Evolutionary conservation across 495 filamentous ascomycete species (phyloP).

Genomic region (Daldinia decipiens): DNA sequence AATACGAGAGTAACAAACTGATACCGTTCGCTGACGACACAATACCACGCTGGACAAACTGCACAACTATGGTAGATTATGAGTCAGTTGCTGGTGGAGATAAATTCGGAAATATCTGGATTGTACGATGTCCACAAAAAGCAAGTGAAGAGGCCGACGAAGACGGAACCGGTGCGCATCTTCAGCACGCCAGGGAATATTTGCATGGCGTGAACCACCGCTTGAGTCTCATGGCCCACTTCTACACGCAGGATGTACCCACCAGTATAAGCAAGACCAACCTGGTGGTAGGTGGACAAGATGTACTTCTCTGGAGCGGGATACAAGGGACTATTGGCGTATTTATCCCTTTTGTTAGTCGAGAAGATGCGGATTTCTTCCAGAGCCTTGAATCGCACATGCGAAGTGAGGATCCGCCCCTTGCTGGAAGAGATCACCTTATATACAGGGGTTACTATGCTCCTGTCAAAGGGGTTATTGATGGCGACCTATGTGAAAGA

Average conservation of each 20-base stretch:
- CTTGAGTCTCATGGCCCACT: constrained; percentile 83
- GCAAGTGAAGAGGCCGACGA: constrained; percentile 90
- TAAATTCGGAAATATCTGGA: constrained; percentile 97
- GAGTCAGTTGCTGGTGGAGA: constrained; percentile 95
- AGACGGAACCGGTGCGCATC: constrained; percentile 87
- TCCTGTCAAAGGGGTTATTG: constrained; percentile 96
- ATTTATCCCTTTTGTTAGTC: constrained; percentile 85
- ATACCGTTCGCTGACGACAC: constrained; percentile 94
- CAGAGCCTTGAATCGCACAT: constrained; percentile 90
- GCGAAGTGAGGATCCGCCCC: constrained; percentile 81
- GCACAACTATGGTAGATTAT: constrained; percentile 94
- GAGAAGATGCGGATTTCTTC: constrained; percentile 98
- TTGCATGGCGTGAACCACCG: constrained; percentile 89
- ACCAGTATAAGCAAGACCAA: constrained; percentile 89
- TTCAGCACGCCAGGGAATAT: constrained; percentile 87
- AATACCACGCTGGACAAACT: constrained; percentile 86
- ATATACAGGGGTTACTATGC: constrained; percentile 96
- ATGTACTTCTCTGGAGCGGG: constrained; percentile 92
- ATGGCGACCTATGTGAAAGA: constrained; percentile 97
- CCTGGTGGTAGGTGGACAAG: constrained; percentile 89
- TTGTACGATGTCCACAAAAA: constrained; percentile 87
- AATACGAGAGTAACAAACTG: constrained; percentile 86
- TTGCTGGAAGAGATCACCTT: constrained; percentile 92
- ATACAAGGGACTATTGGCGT: constrained; percentile 94
- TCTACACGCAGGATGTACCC: constrained; percentile 90